Percentiles rank a stretch among this genome's conserved stretches.
These are phyloP conservation scores for Fomes fomentarius DNA, from an alignment of 1,284 basidiomycete genomes.

Conservation along the genomic window DNA sequence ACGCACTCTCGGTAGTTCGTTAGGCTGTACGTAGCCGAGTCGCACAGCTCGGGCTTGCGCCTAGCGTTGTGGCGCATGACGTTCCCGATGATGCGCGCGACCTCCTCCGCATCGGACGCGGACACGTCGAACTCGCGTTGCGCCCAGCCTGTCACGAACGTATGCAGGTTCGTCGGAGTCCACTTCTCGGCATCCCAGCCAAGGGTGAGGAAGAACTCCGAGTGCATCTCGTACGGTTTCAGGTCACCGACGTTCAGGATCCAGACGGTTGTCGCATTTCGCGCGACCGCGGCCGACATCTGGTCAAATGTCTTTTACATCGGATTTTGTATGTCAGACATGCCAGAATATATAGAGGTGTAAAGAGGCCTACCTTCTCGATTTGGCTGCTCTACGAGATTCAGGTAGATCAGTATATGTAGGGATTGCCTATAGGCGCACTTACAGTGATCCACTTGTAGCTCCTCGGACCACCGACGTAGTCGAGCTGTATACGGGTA, in stretches of 20 bases:
- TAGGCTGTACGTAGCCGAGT: conserved; percentile 63
- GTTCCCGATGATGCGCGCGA: conserved; percentile 58
- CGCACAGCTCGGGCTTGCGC: conserved; percentile 70
- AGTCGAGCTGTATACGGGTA: conserved; percentile 23
- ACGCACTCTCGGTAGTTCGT: conserved; percentile 69
- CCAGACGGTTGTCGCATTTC: conserved; percentile 61
- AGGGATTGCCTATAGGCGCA: too few species aligned
- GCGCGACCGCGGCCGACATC: conserved; percentile 61
- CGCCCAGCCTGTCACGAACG: conserved; percentile 62
- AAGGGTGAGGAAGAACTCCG: conserved; percentile 68
- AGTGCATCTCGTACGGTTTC: conserved; percentile 73
- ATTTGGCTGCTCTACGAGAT: conserved; percentile 32
- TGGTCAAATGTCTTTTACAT: conserved; percentile 56
- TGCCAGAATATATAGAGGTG: background rate
- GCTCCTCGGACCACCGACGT: conserved; percentile 58
- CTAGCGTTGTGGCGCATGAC: conserved; percentile 64
- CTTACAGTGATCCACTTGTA: conserved; percentile 65
- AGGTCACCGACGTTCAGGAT: conserved; percentile 71
- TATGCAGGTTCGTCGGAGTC: conserved; percentile 53
- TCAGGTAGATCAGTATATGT: too few species aligned
- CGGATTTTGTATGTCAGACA: background rate
- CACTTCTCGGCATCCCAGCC: conserved; percentile 63
- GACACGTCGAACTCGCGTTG: conserved; percentile 64
- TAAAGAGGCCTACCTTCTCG: conserved; percentile 33
- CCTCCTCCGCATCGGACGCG: conserved; percentile 39